Base-by-base conservation (phyloP, 2,329 filamentous ascomycete genomes). In the Penicillium brasilianum region DNA sequence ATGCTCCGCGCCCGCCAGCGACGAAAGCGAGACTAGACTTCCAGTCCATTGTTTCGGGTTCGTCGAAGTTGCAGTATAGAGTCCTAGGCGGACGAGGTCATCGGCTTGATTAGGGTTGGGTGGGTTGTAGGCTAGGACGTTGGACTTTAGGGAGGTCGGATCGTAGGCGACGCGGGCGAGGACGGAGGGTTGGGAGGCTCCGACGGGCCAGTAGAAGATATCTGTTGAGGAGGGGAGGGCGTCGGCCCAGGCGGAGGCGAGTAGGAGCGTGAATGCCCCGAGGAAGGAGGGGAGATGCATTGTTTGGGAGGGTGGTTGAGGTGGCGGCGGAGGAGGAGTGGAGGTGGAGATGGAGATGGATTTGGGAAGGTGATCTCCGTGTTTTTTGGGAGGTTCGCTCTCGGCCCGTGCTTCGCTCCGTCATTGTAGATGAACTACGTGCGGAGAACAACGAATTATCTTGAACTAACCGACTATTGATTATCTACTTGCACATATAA, bases 61-160 rank as follows among this genome's bases (percentile, higher is more conserved):
- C 28, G 70, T 65, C 1, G 70, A 60, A 1, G 71, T 74, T 20
- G 66, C 65, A 41, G 68, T 85, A 67, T 79, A 83, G 36, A 85
- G 80, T 61, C 83, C 84, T 7, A 87, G 76, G 41, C 83, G 81
- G 49, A 85, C 75, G 65, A 87, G 82, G 69, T 82, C 80, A 57
- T 82, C 76, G 66, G 58, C 43, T 51, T 67, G 51, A 60, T 64
- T 36, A 57, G 62, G 32, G 54, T 60, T 62, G 8, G 78, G 77
- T 34, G 77, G 76, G 4, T 74, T 72, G 67, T 78, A 81, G 18
- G 77, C 76, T 11, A 75, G 61, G 11, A 81, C 66, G 30, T 74
- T 68, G 43, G 77, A 72, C 25, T 73, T 72, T 41, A 75, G 67
- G 7, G 76, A 74, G 14, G 66, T 59, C 6, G 77, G 74, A 59